phyloP scores from a whole-genome alignment of 805 yeast genomes.

The Gaillardinia entomophila region DNA sequence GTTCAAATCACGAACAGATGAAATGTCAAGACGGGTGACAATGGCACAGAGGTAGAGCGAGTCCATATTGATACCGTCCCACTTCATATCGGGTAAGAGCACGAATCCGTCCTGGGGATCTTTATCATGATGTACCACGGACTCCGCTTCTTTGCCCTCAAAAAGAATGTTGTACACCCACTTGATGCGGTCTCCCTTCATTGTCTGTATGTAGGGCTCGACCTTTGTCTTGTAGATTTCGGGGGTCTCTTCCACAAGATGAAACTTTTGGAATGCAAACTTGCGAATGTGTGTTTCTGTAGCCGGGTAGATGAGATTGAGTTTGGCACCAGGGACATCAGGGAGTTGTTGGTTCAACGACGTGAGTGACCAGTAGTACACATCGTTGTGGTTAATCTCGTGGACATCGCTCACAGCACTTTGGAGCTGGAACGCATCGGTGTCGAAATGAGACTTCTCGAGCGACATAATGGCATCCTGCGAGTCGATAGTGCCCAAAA shows the following conservation, averaged over 20 bases:
- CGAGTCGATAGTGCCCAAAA: constrained; percentile 62
- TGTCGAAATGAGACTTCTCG: constrained; percentile 65
- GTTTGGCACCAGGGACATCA: constrained; percentile 53
- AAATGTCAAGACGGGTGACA: constrained; percentile 61
- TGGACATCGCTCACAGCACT: constrained; percentile 14
- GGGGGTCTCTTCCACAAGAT: constrained; percentile 75
- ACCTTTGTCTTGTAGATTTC: constrained; percentile 58
- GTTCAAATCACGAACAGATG: constrained; percentile 71
- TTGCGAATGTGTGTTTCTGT: constrained; percentile 79
- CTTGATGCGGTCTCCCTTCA: constrained; percentile 70
- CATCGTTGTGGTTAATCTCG: constrained; percentile 65
- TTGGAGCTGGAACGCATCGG: constrained; percentile 9
- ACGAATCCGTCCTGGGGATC: constrained; percentile 58
- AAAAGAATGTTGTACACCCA: constrained; percentile 87
- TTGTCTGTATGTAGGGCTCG: constrained; percentile 68
- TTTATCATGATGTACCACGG: constrained; percentile 62
- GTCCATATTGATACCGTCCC: constrained; percentile 75
- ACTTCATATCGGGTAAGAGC: constrained; percentile 90
- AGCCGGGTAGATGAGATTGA: constrained; percentile 84
- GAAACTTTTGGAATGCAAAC: constrained; percentile 54
- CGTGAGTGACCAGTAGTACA: constrained; percentile 76
- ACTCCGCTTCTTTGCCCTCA: constrained; percentile 79
- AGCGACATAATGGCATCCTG: constrained; percentile 63
- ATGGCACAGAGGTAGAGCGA: constrained; percentile 75
- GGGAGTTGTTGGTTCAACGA: constrained; percentile 43